Base-by-base conservation (phyloP, 2,329 filamentous ascomycete species). In the Chrysoporthe puriensis region DNA sequence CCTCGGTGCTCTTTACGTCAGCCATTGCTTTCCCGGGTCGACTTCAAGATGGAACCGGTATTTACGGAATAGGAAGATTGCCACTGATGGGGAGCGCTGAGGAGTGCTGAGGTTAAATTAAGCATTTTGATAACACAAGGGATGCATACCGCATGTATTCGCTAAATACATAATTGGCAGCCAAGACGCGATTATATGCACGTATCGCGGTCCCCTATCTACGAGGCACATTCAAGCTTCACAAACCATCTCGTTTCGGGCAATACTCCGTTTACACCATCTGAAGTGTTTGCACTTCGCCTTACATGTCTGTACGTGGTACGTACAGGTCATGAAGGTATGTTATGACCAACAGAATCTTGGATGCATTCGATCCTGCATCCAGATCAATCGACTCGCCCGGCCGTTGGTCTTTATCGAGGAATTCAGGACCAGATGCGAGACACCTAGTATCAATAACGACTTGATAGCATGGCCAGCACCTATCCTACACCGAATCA, bases 1-100 rank as follows among this genome's bases (percentile, higher is more conserved):
- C 59, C 59, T 48, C 59, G 14, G 59, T 11, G 43, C n/a, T 61
- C 26, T 48, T 48, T 16, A n/a, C 8, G 9, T 48, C 59, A 61
- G 59, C 59, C 59, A 61, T 61, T 18, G 43, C 11, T 36, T 21
- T 48, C 1, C 16, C 14, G 5, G 7, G 18, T 57, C 6, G 16
- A 40, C 6, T 40, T 18, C 9, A 13, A 9, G 54, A 36, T 40
- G 26, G 5, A 16, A 54, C 21, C 3, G 21, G 32, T 4, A 54
- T 13, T 1, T 54, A 34, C 26, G 26, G 2, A 26, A 26, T 26
- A 26, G 26, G 21, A 54, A 54, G 26, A 34, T 14, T 5, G 50
- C 3, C 21, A 14, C 4, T 26, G 11, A 16, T 16, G 26, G 16
- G 26, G 13, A 21, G 18, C 18, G 54, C 8, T 8, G 26, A 56